phyloP scores from a whole-genome alignment of 2,329 filamentous ascomycete species.

The Trichoderma atrobrunneum region DNA sequence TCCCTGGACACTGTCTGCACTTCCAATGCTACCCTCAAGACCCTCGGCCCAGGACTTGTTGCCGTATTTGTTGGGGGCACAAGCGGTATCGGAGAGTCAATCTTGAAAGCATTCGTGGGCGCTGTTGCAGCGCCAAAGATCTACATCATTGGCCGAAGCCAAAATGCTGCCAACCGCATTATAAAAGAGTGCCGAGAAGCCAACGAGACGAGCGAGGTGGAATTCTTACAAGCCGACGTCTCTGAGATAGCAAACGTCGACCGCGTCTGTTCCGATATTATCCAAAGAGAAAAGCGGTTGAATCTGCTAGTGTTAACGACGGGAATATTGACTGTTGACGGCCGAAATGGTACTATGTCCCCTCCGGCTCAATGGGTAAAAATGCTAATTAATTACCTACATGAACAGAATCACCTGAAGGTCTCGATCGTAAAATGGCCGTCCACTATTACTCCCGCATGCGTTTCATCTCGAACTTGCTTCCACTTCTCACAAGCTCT shows the following conservation, averaged over 20 bases:
- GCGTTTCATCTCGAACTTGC: neutral
- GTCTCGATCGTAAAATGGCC: slow-evolving; percentile 50
- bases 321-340: slow-evolving; percentile 22
- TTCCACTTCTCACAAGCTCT: neutral
- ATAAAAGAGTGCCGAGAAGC: slow-evolving; percentile 39
- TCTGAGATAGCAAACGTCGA: slow-evolving; percentile 52
- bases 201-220: slow-evolving; percentile 44
- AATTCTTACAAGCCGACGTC: slow-evolving; percentile 50
- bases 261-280: slow-evolving; percentile 44
- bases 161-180: slow-evolving; percentile 37
- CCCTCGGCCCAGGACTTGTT: slow-evolving; percentile 20
- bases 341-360: neutral
- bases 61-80: slow-evolving; percentile 54
- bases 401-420: slow-evolving; percentile 53
- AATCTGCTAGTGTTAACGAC: slow-evolving; percentile 44
- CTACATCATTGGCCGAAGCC: slow-evolving; percentile 51
- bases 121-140: slow-evolving; percentile 36
- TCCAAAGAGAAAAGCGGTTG: slow-evolving; percentile 40
- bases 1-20: neutral
- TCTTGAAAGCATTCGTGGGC: slow-evolving; percentile 45
- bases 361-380: neutral
- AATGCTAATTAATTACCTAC: neutral
- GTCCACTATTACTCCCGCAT: neutral
- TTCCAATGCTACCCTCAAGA: neutral
- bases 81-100: slow-evolving; percentile 51